These are phyloP conservation scores for Cercophora samala DNA, from an alignment of 495 filamentous ascomycete genomes.

Conservation along the genomic window DNA sequence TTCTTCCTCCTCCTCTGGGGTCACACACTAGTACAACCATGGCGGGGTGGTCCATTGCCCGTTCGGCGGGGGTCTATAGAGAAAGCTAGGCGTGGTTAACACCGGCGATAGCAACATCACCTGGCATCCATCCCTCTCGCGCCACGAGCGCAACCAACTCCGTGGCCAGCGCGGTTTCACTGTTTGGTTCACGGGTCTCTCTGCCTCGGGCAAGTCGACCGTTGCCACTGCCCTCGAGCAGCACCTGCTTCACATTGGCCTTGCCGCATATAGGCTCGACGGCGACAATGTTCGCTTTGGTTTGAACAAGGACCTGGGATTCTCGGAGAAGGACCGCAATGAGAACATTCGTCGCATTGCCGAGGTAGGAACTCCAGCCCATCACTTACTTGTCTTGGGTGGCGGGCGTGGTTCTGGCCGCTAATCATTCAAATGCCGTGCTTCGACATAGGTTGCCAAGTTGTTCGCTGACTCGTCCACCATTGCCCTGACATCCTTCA, in stretches of 20 bases:
- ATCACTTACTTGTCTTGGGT: neutral
- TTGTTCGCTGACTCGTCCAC: slow-evolving; percentile 88
- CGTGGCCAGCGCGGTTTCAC: slow-evolving; percentile 88
- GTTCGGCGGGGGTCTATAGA: no score
- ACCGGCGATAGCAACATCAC: slow-evolving; percentile 78
- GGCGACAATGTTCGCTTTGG: slow-evolving; percentile 99
- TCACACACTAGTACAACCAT: no score
- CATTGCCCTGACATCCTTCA: slow-evolving; percentile 91
- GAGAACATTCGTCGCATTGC: slow-evolving; percentile 97
- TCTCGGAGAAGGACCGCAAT: slow-evolving; percentile 85
- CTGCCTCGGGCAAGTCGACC: slow-evolving; percentile 93
- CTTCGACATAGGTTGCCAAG: slow-evolving; percentile 68
- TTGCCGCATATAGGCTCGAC: slow-evolving; percentile 88
- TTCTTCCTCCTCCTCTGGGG: neutral
- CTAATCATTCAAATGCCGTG: neutral
- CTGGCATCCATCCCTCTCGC: slow-evolving; percentile 89
- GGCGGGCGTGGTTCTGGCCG: neutral
- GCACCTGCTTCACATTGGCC: slow-evolving; percentile 78
- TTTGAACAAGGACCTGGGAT: slow-evolving; percentile 94
- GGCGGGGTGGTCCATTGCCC: no score
- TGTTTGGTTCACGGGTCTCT: slow-evolving; percentile 96
- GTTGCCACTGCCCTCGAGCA: slow-evolving; percentile 94
- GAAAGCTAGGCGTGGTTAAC: no score
- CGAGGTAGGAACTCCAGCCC: slow-evolving; percentile 53
- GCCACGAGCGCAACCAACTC: slow-evolving; percentile 71